Evolutionary conservation across 495 filamentous ascomycete genomes (phyloP), one percentile per base, ranked within the genome.

Genomic region (Pseudomonodictys pantanalensis): DNA sequence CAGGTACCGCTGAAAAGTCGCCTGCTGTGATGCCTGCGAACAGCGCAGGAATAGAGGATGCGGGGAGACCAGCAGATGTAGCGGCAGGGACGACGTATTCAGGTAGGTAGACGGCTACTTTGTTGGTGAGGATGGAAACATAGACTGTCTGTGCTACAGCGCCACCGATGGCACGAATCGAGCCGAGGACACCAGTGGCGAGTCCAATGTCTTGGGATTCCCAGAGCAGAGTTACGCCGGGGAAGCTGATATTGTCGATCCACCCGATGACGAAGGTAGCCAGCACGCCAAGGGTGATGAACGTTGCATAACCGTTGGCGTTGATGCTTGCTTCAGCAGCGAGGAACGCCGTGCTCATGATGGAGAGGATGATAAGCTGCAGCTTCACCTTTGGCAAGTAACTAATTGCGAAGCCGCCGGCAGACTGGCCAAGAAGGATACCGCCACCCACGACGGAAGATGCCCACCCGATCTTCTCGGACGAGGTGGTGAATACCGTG

Each of bases 121-220:
- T 73, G 67, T 76, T 79, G 11, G 62, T 66, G 9, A 79, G 70
- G 45, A 81, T 77, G 23, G 72, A 73, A 60, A 75, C 73, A 64
- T 80, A 81, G 58, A 83, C 75, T 11, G 77, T 65, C 30, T 69
- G 66, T 61, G 62, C 64, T 33, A 73, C 52, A 20, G 69, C 59
- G n/a, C 65, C 70, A 26, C 68, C 68, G 35, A 69, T 53, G 30
- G 48, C 59, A 41, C 69, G 65, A 43, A 71, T 67, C 33, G 71
- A 72, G 11, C 71, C 71, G 7, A 78, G 64, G 32, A 77, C 71
- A 10, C 77, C 77, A 26, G 73, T 75, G 8, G 78, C 77, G 4
- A 78, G 68, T 41, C 79, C 79, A 50, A 81, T 79, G 46, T 80
- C 77, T 42, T 76, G 51, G 11, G 62, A 32, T 56, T 63, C 58